Conservation (phyloP, 2,329 filamentous ascomycete genomes). For the Trichoderma harzianum region DNA sequence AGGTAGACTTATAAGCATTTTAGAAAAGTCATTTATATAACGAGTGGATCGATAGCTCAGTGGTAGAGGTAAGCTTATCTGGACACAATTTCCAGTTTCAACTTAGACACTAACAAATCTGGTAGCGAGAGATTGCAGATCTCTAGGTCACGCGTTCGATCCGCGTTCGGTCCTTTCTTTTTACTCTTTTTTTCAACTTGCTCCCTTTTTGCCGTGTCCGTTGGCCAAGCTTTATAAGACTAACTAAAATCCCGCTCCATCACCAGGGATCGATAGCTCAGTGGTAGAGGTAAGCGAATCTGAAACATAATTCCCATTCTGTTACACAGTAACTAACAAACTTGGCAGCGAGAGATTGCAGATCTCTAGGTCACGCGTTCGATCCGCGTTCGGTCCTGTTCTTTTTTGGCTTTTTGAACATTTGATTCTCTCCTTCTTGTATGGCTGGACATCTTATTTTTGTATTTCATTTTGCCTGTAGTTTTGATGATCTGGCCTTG, state of each 20-base stretch:
- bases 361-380: conserved; percentile 13
- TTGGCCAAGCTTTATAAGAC: background rate
- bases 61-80: background rate
- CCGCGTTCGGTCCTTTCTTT: conserved; percentile 5
- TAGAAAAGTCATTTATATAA: too few relatives aligned
- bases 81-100: background rate
- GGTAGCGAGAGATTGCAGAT: conserved; percentile 7
- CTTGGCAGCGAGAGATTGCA: conserved; percentile 5
- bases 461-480: background rate
- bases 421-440: background rate
- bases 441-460: background rate
- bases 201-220: background rate
- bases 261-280: conserved; percentile 11
- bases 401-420: background rate
- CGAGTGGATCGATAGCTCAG: background rate
- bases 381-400: conserved; percentile 7
- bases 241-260: background rate
- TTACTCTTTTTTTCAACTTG: background rate
- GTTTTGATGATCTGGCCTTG: background rate
- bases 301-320: background rate
- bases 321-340: background rate
- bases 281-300: conserved; percentile 5
- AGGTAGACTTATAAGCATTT: too few relatives aligned
- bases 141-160: conserved; percentile 7
- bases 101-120: background rate